Base-by-base conservation (phyloP, 2,329 filamentous ascomycete genomes). In the Cordyceps javanica region DNA sequence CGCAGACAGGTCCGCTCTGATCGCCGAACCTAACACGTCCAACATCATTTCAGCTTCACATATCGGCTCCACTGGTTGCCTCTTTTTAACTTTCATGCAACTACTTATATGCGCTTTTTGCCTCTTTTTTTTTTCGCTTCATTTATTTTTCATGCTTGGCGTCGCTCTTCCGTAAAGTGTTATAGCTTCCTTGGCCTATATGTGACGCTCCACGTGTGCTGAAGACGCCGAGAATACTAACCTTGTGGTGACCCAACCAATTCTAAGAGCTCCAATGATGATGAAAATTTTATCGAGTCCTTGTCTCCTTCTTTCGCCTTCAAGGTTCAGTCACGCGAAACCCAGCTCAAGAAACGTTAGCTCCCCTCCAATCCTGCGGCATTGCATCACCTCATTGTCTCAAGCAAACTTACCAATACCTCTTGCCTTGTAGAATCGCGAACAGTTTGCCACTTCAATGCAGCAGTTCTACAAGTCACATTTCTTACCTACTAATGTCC, bases 131-230 rank as follows among this genome's bases (percentile, higher is more conserved):
- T 28, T 7, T 14, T 23, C 32, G 13, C 38, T 39, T 19, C 5
- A 39, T 51, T 51, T n/a, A n/a, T 13, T 26, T 13, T 26, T 38
- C 14, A 7, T 51, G 38, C 25, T 25, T 42, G 52, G 28, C 41
- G 25, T 28, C 21, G 21, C 30, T 26, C 52, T 34, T n/a, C 38
- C n/a, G n/a, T 26, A 14, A 19, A 5, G 8, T 28, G 14, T 46
- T 55, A 45, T 46, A 45, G 30, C 19, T 45, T 34, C 32, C 52
- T 34, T 16, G 25, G 30, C 14, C 32, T 48, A 48, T 55, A 46
- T 26, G 11, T 34, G 23, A 46, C 21, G 36, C 41, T 45, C 51
- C 51, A 54, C 52, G 52, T 55, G 52, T 44, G 52, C 42, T 55
- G 52, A 55, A 55, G 52, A 55, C 39, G 52, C 13, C 52, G n/a